A percentile compares a stretch with the other conserved stretches of the same genome.
phyloP scores from a whole-genome alignment of 2,329 filamentous ascomycete genomes.

The Arthrobotrys musiformis region DNA sequence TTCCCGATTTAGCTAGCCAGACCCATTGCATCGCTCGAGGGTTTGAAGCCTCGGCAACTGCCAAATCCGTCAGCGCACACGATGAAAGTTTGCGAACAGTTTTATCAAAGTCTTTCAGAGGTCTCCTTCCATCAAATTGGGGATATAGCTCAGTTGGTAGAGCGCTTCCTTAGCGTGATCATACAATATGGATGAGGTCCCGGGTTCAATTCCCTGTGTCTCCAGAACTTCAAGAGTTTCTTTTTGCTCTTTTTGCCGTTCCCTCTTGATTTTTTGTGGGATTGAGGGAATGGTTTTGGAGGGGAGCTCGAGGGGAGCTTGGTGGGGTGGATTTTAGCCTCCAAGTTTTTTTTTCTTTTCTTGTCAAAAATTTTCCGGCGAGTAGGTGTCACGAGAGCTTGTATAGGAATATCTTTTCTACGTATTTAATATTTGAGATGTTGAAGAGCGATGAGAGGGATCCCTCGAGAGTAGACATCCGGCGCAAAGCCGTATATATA shows the following conservation, averaged over 20 bases:
- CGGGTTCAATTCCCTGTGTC: slow-evolving; percentile 44
- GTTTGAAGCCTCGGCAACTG: not conserved
- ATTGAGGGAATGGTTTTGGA: too few species aligned
- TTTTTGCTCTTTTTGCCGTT: not conserved
- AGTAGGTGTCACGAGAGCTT: not conserved
- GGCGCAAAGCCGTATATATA: too few species aligned
- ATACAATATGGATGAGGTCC: slow-evolving; percentile 42
- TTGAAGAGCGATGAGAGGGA: too few species aligned
- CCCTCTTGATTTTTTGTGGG: not conserved
- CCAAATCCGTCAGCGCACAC: slow-evolving; percentile 7
- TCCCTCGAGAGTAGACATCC: too few species aligned
- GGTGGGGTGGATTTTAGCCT: not conserved
- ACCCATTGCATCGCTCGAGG: not conserved
- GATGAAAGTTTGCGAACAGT: slow-evolving; percentile 8
- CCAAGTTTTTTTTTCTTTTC: not conserved
- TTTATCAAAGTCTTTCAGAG: not conserved
- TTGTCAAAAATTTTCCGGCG: too few species aligned
- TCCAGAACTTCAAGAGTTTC: slow-evolving; percentile 7
- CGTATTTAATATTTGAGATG: too few species aligned
- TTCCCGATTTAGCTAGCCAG: not conserved
- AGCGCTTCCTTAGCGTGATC: slow-evolving; percentile 39
- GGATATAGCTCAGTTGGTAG: slow-evolving; percentile 51
- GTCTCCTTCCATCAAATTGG: not conserved
- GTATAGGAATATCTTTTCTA: too few species aligned
- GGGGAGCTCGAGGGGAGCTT: too few species aligned